Evolutionary conservation across 2,329 filamentous ascomycete genomes (phyloP).

Genomic region (Emergomyces orientalis): DNA sequence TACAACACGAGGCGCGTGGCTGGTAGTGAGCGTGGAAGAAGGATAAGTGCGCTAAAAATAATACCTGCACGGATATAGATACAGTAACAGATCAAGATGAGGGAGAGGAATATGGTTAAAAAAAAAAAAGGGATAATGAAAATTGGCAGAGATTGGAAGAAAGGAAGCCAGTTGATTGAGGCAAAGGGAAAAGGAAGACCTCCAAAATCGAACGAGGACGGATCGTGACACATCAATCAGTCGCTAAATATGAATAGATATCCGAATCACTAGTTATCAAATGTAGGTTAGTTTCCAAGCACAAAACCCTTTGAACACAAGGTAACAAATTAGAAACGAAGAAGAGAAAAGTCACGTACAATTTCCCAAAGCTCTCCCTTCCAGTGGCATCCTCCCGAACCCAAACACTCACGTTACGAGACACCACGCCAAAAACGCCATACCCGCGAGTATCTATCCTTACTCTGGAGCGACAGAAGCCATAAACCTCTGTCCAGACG

Average conservation of each 20-base stretch:
- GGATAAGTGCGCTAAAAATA: not conserved
- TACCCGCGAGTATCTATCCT: slow-evolving; percentile 51
- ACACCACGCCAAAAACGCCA: slow-evolving; percentile 48
- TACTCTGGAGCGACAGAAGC: slow-evolving; percentile 46
- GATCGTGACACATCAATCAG: not conserved
- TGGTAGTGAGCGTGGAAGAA: not conserved
- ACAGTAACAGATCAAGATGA: not conserved
- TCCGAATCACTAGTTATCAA: not conserved
- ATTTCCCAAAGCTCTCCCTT: slow-evolving; percentile 34
- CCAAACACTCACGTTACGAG: slow-evolving; percentile 53
- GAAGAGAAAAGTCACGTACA: not conserved
- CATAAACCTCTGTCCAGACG: slow-evolving; percentile 55
- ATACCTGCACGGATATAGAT: not conserved
- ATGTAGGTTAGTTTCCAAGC: not conserved
- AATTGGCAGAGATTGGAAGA: not conserved
- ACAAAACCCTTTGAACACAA: no score
- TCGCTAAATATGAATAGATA: not conserved
- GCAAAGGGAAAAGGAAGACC: not conserved
- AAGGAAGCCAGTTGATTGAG: not conserved
- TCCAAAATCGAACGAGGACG: not conserved
- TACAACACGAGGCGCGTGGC: not conserved
- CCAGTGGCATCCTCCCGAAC: slow-evolving; percentile 48
- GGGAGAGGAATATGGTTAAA: not conserved
- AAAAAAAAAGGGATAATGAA: not conserved
- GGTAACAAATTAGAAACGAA: not conserved